A percentile compares a stretch with the other conserved stretches of the same genome.
These are phyloP conservation scores for Stereum hirsutum DNA, from an alignment of 1,284 basidiomycete species.

Conservation along the genomic window DNA sequence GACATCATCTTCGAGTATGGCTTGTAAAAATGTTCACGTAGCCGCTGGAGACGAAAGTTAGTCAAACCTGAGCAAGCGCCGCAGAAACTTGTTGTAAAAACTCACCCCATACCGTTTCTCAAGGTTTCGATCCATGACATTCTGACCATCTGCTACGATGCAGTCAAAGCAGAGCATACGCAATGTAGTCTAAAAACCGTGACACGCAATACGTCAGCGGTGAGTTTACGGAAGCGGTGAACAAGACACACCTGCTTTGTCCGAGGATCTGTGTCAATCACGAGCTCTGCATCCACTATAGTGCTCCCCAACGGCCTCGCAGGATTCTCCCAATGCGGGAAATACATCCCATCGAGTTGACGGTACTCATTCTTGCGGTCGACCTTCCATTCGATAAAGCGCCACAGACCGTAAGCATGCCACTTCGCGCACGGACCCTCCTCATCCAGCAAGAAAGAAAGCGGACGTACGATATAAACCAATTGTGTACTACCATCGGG, in stretches of 20 bases:
- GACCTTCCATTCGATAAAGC: conserved; percentile 46
- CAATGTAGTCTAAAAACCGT: conserved; percentile 52
- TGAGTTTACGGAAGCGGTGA: conserved; percentile 8
- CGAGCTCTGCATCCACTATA: conserved; percentile 91
- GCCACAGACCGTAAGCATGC: too few relatives aligned
- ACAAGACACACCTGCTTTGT: conserved; percentile 47
- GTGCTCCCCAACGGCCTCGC: conserved; percentile 66
- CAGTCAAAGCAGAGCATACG: conserved; percentile 92
- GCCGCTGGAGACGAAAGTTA: conserved; percentile 41
- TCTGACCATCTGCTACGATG: conserved; percentile 79
- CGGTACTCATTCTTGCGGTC: conserved; percentile 92
- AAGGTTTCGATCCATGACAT: conserved; percentile 78
- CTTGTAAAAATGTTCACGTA: conserved; percentile 76
- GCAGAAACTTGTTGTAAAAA: background rate
- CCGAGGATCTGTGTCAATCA: conserved; percentile 78
- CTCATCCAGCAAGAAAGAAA: background rate
- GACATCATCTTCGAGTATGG: conserved; percentile 70
- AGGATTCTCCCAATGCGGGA: conserved; percentile 78
- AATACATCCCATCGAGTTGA: conserved; percentile 66
- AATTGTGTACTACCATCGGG: conserved; percentile 55
- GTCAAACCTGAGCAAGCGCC: conserved; percentile 5
- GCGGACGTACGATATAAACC: conserved; percentile 66
- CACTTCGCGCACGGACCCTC: background rate
- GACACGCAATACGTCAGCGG: background rate
- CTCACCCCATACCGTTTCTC: conserved; percentile 85